These are phyloP conservation scores for Prunus yedoensis DNA, from an alignment of 331 rosid genomes.

Conservation along the genomic window DNA sequence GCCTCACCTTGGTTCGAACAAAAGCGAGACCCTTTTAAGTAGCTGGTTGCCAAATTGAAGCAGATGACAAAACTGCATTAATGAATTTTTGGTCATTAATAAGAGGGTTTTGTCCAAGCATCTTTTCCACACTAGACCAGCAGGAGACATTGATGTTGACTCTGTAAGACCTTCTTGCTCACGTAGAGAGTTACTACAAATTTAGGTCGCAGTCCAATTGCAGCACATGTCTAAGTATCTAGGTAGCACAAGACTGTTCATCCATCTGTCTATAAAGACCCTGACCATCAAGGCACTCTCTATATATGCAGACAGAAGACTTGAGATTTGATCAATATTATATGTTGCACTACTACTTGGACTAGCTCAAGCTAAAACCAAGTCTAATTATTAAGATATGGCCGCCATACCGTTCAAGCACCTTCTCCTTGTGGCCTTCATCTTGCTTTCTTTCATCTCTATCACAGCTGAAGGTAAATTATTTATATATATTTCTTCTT, in stretches of 20 bases:
- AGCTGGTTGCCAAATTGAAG: neutral
- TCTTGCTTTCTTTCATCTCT: constrained; percentile 55
- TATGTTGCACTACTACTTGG: neutral
- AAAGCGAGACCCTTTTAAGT: neutral
- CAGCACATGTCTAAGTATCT: constrained; percentile 21
- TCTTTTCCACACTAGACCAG: constrained; percentile 52
- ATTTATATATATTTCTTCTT: neutral
- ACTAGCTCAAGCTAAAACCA: neutral
- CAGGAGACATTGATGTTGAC: constrained; percentile 62
- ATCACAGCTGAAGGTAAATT: constrained; percentile 49
- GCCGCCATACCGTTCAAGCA: constrained; percentile 35
- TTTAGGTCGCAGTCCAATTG: constrained; percentile 22
- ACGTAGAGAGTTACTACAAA: constrained; percentile 28
- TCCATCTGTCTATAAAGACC: constrained; percentile 12
- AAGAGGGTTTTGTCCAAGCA: constrained; percentile 18
- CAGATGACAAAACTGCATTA: neutral
- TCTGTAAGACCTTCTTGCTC: constrained; percentile 38
- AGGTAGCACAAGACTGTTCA: constrained; percentile 10
- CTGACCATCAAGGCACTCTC: neutral
- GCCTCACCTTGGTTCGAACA: too few relatives aligned
- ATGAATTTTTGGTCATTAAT: neutral
- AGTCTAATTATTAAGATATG: constrained; percentile 8
- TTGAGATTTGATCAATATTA: neutral
- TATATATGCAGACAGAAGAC: neutral
- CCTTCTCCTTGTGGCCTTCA: constrained; percentile 43